Conservation (phyloP, 768 basidiomycete species). For the Xerocomus brunneocitrinus region DNA sequence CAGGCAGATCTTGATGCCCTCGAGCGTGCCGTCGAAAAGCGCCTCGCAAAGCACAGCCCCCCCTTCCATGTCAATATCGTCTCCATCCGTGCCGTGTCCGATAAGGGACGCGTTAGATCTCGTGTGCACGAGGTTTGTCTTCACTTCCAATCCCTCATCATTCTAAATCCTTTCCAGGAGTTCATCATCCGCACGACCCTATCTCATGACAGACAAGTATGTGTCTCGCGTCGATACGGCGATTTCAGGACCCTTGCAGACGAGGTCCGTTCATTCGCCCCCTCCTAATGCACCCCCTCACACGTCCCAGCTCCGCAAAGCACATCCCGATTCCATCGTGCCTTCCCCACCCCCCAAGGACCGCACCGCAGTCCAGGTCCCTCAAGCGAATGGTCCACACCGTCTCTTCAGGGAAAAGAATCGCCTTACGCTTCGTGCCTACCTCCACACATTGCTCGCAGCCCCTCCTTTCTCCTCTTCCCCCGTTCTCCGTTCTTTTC, state of each 20-base stretch:
- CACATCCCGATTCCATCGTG: constrained; percentile 78
- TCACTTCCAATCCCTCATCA: not conserved
- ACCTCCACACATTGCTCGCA: constrained; percentile 76
- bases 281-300: constrained; percentile 8
- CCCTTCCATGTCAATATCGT: constrained; percentile 90
- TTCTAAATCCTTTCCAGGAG: constrained; percentile 51
- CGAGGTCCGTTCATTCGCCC: constrained; percentile 50
- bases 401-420: constrained; percentile 90
- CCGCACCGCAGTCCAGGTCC: constrained; percentile 54
- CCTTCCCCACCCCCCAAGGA: constrained; percentile 88
- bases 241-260: constrained; percentile 88
- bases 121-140: constrained; percentile 79
- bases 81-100: constrained; percentile 75
- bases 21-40: constrained; percentile 64
- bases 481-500: constrained; percentile 80
- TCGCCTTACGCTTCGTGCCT: constrained; percentile 86
- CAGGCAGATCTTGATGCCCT: constrained; percentile 80
- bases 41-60: constrained; percentile 45
- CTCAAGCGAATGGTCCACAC: not conserved
- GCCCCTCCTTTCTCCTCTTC: constrained; percentile 75
- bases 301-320: constrained; percentile 67
- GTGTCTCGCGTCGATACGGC: constrained; percentile 89
- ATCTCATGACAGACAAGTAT: constrained; percentile 66
- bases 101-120: constrained; percentile 82
- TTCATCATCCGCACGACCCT: constrained; percentile 90